Evolutionary conservation across 345 rosid species (phyloP).

Genomic region (Melaleuca quinquenervia): DNA sequence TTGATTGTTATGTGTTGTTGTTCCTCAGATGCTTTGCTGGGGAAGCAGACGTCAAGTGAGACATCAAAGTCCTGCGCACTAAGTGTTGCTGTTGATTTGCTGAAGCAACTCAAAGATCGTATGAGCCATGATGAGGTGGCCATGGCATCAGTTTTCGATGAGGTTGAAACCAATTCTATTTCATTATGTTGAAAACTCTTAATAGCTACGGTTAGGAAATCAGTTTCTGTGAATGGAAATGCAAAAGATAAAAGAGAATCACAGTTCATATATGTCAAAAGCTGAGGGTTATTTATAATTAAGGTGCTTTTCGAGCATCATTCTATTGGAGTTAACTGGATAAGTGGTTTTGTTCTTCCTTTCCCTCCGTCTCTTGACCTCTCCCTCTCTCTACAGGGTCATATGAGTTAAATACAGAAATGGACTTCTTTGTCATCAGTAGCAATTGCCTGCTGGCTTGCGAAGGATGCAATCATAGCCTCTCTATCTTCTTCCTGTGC

Average conservation of each 20-base stretch:
- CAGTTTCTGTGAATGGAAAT: neutral
- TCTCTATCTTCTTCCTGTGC: neutral
- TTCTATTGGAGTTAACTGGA: neutral
- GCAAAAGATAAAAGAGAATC: neutral
- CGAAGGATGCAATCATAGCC: neutral
- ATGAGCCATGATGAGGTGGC: slow-evolving; percentile 26
- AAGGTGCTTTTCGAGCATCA: neutral
- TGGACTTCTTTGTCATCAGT: neutral
- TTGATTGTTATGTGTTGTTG: neutral
- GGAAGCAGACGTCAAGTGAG: neutral
- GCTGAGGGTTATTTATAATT: neutral
- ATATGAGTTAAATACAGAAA: neutral
- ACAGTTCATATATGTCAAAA: neutral
- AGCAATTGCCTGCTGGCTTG: neutral
- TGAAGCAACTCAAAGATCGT: slow-evolving; percentile 37
- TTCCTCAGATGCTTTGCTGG: neutral
- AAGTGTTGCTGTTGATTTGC: slow-evolving; percentile 10
- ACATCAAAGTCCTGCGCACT: slow-evolving; percentile 15
- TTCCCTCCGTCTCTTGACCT: neutral
- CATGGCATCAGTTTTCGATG: slow-evolving; percentile 41
- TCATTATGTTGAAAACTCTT: neutral
- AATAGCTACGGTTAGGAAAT: neutral
- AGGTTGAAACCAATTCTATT: slow-evolving; percentile 38
- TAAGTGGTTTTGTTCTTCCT: neutral
- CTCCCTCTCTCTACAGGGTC: neutral